These are phyloP conservation scores for Colletotrichum endophyticum DNA, from an alignment of 2,329 filamentous ascomycete genomes.

Conservation along the genomic window DNA sequence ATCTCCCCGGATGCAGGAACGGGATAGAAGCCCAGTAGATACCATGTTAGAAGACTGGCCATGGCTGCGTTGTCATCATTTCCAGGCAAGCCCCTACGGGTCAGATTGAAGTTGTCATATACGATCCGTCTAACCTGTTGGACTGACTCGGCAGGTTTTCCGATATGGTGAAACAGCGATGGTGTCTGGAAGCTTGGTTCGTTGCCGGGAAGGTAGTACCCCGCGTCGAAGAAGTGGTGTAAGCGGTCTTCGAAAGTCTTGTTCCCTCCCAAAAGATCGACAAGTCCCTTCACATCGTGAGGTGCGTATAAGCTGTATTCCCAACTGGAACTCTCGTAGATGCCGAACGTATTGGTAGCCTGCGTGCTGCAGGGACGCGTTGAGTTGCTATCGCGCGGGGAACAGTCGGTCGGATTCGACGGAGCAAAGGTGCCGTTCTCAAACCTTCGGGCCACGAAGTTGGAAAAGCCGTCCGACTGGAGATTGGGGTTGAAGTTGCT, in stretches of 20 bases:
- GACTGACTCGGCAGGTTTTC: not conserved
- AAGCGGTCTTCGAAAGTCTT: not conserved
- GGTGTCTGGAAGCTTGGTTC: slow-evolving; percentile 7
- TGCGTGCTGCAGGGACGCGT: not conserved
- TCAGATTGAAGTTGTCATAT: not conserved
- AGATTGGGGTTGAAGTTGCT: not conserved
- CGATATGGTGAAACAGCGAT: not conserved
- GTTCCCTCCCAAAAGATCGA: not conserved
- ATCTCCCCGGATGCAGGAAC: not conserved
- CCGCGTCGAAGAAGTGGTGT: not conserved
- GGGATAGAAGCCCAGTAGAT: not conserved
- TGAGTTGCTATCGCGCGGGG: not conserved
- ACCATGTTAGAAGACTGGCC: not conserved
- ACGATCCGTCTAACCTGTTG: not conserved
- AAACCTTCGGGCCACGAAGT: not conserved
- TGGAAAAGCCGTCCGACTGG: not conserved
- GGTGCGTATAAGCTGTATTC: not conserved
- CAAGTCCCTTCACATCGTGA: not conserved
- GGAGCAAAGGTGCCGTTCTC: not conserved
- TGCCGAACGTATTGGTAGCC: not conserved
- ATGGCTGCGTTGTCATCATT: not conserved
- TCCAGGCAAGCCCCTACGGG: not conserved
- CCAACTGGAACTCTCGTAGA: slow-evolving; percentile 2
- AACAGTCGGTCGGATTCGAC: not conserved
- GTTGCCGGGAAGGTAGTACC: not conserved